Evolutionary conservation across 345 rosid genomes (phyloP), one percentile per base, ranked within the genome.

Genomic region (Psidium friedrichsthalianum): DNA sequence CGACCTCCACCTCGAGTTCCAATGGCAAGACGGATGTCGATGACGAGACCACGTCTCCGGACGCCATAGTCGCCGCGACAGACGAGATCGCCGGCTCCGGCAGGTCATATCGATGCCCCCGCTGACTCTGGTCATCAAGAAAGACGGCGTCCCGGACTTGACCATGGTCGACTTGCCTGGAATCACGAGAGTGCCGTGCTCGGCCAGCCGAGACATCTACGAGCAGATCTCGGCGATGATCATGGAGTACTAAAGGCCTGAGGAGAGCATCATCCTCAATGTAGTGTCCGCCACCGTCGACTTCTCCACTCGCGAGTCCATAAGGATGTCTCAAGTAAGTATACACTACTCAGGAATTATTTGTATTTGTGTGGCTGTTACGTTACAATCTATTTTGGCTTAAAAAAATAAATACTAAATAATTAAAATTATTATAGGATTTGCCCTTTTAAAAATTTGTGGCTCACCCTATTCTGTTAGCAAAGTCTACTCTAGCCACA

Each of bases 81-180:
- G 85, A 87, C 18, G 91, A 86, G 82, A 91, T 92, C 42, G 93
- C 92, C 25, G 92, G 94, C 12, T 32, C 44, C n/a, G 91, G 93
- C 8, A 92, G 53, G 91, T 91, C 2, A 92, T 93, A 3, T 91
- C 93, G 1, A 88, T 90, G 42, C 25, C 84, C 51, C 87, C 92
- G 1, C 14, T 93, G 64, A 93, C 94, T 1, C 85, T 93, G 15
- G 89, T 89, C 0, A 92, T 93, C n/a, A 91, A 89, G 58, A 93
- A 90, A 57, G 24, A 14, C 2, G 94, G 89, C 27, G 93, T 91
- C 22, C 93, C 93, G 5, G 93, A 93, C 76, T 80, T 93, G 0
- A 92, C 93, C 1, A 91, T 92, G 93, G 91, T 93, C 14, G 95
- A 93, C 89, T 91, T 93, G 27, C 95, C 95, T 0, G 94, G 93